These are phyloP conservation scores for Stachybotrys elegans DNA, from an alignment of 2,329 filamentous ascomycete genomes.

Conservation along the genomic window DNA sequence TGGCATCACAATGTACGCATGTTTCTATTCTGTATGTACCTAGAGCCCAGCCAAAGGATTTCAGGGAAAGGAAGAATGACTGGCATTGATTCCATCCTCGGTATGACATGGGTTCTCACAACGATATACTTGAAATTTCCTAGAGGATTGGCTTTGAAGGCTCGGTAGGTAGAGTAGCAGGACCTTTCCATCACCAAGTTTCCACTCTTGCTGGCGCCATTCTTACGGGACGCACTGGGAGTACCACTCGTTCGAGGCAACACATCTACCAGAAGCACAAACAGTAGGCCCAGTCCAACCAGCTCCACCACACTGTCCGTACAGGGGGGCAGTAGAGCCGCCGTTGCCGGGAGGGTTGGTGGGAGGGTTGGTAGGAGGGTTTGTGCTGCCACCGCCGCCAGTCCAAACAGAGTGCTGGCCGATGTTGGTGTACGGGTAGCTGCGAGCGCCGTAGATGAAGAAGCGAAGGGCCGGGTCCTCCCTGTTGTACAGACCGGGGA, in stretches of 20 bases:
- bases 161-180: no score
- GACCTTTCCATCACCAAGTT: no score
- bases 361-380: background rate
- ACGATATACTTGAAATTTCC: no score
- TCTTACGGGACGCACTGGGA: background rate
- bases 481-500: conserved; percentile 20
- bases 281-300: background rate
- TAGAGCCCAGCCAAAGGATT: no score
- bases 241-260: background rate
- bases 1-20: no score
- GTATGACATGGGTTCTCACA: no score
- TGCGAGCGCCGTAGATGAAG: conserved; percentile 14
- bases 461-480: conserved; percentile 18
- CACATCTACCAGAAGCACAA: background rate
- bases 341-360: background rate
- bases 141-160: no score
- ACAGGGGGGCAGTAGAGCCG: background rate
- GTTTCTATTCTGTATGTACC: no score
- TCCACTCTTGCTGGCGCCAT: no score
- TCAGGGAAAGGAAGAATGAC: no score
- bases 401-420: background rate
- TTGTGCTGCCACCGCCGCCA: background rate
- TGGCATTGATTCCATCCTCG: no score
- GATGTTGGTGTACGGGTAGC: background rate
- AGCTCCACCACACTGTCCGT: background rate